phyloP scores from a whole-genome alignment of 495 filamentous ascomycete genomes.

The Evernia prunastri region DNA sequence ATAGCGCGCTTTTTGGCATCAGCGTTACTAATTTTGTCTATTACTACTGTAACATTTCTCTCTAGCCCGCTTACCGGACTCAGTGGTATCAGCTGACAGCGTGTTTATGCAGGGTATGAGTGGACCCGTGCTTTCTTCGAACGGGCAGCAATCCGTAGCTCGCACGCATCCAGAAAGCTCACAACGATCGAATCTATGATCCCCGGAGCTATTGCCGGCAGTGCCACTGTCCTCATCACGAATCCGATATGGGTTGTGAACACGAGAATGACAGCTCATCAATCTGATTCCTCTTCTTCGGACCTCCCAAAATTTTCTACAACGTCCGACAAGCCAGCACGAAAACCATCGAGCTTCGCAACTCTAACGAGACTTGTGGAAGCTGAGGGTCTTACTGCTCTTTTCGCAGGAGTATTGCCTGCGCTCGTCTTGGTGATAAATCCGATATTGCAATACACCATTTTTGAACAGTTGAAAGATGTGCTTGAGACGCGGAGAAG shows the following conservation, averaged over 20 bases:
- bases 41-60: constrained; percentile 75
- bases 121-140: constrained; percentile 90
- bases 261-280: constrained; percentile 92
- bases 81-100: not conserved
- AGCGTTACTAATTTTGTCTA: constrained; percentile 99
- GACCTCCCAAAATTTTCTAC: constrained; percentile 41
- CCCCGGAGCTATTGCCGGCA: constrained; percentile 89
- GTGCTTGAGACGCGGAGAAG: constrained; percentile 56
- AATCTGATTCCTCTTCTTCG: constrained; percentile 50
- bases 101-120: constrained; percentile 62
- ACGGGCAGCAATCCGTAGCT: constrained; percentile 63
- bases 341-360: constrained; percentile 63
- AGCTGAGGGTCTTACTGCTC: constrained; percentile 71
- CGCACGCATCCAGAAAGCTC: constrained; percentile 74
- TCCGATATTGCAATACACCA: constrained; percentile 96
- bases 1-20: constrained; percentile 92
- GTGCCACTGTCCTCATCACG: constrained; percentile 87
- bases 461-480: constrained; percentile 96
- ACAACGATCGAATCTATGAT: constrained; percentile 88
- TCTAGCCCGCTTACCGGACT: not conserved
- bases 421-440: constrained; percentile 93
- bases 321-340: constrained; percentile 29
- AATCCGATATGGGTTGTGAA: constrained; percentile 99
- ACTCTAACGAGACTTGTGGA: constrained; percentile 70
- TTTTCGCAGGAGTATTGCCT: constrained; percentile 89